phyloP scores from a whole-genome alignment of 2,329 filamentous ascomycete genomes.

The Ophiostoma fasciatum region DNA sequence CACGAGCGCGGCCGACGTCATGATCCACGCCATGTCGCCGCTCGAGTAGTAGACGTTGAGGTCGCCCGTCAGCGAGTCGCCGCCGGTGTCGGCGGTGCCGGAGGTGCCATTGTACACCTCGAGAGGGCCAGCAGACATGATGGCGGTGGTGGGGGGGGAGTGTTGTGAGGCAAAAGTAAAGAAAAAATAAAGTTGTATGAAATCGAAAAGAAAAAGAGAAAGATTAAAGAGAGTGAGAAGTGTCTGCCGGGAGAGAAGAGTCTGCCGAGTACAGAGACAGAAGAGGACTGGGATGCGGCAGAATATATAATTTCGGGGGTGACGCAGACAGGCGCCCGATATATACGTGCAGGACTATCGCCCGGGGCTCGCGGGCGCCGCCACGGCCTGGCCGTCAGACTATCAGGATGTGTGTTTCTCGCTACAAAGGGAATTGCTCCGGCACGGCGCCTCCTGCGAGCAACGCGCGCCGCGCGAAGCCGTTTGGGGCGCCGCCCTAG shows the following conservation, averaged over 20 bases:
- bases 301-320: too few species aligned
- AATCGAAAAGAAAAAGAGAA: not conserved
- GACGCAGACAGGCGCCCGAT: too few species aligned
- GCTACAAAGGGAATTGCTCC: slow-evolving; percentile 4
- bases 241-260: too few species aligned
- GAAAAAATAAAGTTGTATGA: not conserved
- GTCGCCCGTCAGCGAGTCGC: slow-evolving; percentile 46
- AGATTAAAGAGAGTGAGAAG: not conserved
- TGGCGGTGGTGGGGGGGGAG: not conserved
- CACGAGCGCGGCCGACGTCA: slow-evolving; percentile 68
- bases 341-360: too few species aligned
- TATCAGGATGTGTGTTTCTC: slow-evolving; percentile 7
- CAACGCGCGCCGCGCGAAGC: too few species aligned
- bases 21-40: slow-evolving; percentile 73
- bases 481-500: too few species aligned
- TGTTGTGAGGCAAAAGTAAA: not conserved
- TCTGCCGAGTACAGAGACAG: not conserved
- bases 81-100: slow-evolving; percentile 30
- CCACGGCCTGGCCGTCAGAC: too few species aligned
- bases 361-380: too few species aligned
- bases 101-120: slow-evolving; percentile 34
- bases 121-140: slow-evolving; percentile 13
- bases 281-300: not conserved
- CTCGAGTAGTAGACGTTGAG: slow-evolving; percentile 72
- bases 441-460: too few species aligned